A percentile compares a stretch with the other conserved stretches of the same genome.
These are phyloP conservation scores for Pythium dissimile DNA, from an alignment of 352 stramenopile genomes.

Conservation along the genomic window DNA sequence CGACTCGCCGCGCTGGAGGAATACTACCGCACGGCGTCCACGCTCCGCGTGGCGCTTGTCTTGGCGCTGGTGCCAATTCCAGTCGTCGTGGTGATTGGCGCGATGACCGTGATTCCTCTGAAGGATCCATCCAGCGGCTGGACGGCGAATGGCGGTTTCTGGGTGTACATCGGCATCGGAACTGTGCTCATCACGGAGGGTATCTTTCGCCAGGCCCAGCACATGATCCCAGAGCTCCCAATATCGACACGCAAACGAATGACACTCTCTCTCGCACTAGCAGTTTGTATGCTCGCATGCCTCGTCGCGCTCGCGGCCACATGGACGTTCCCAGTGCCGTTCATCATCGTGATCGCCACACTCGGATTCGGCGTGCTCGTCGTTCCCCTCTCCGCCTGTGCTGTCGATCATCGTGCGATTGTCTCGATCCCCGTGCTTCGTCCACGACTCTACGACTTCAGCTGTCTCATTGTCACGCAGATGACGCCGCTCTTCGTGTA, in stretches of 20 bases:
- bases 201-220: not conserved
- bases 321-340: constrained; percentile 22
- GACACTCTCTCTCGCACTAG: not conserved
- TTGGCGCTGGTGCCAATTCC: not conserved
- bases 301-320: not conserved
- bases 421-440: constrained; percentile 9
- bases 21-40: not conserved
- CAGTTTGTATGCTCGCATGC: not conserved
- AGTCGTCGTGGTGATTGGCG: not conserved
- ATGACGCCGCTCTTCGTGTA: not conserved
- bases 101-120: not conserved
- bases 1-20: not conserved
- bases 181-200: not conserved
- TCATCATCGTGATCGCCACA: constrained; percentile 25
- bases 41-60: not conserved
- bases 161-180: not conserved
- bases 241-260: not conserved
- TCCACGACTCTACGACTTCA: constrained; percentile 7
- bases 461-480: not conserved
- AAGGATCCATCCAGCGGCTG: not conserved
- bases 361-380: constrained; percentile 19
- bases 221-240: not conserved
- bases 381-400: constrained; percentile 4
- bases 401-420: constrained; percentile 17
- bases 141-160: not conserved